phyloP scores from a whole-genome alignment of 176 grass and related monocot genomes.

The Triticum timopheevii region DNA sequence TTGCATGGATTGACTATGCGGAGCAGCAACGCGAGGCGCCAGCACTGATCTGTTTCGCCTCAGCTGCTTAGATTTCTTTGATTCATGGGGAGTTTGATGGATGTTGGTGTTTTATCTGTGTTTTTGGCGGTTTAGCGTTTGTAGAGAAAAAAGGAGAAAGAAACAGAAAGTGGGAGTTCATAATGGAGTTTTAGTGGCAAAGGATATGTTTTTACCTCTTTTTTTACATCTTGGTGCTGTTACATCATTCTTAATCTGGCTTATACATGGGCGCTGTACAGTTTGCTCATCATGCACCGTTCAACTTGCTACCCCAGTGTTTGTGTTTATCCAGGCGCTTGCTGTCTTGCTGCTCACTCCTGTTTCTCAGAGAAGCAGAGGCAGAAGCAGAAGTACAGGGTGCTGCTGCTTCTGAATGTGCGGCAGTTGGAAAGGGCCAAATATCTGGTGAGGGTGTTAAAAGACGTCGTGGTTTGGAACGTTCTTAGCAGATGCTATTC shows the following conservation, averaged over 20 bases:
- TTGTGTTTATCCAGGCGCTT: not conserved
- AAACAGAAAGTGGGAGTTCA: constrained; percentile 53
- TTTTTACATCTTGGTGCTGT: constrained; percentile 19
- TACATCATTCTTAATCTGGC: constrained; percentile 23
- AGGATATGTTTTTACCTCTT: constrained; percentile 20
- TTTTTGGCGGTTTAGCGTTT: constrained; percentile 41
- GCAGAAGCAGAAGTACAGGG: not conserved
- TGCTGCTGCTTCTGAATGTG: not conserved
- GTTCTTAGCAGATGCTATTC: constrained; percentile 9
- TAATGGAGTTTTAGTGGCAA: constrained; percentile 43
- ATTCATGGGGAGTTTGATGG: constrained; percentile 40
- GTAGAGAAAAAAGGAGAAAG: constrained; percentile 36
- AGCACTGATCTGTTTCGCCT: constrained; percentile 37
- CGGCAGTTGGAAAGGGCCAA: not conserved
- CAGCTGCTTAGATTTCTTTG: constrained; percentile 51
- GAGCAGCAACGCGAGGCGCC: constrained; percentile 62
- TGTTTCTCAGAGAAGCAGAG: not conserved
- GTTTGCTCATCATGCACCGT: constrained; percentile 23
- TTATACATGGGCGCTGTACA: constrained; percentile 36
- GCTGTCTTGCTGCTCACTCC: not conserved
- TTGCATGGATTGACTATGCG: constrained; percentile 96
- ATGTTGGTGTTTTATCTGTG: constrained; percentile 9
- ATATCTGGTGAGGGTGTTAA: not conserved
- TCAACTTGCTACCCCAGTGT: not conserved
- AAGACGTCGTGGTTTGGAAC: not conserved